Conservation (phyloP, 1,139 yeast genomes). For the Pneumocystis carinii region DNA sequence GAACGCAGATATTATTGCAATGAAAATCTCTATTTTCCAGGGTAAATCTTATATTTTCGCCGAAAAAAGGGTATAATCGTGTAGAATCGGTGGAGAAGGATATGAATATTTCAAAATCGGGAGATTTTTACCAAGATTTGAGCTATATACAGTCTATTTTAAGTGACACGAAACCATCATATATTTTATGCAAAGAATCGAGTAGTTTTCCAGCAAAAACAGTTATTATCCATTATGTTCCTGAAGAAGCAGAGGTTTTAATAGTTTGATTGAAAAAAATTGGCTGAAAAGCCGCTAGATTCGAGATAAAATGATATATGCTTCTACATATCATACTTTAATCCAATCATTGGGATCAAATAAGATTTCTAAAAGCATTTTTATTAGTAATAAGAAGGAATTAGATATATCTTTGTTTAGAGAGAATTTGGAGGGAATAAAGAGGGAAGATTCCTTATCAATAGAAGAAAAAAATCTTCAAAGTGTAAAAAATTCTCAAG, state of each 20-base stretch:
- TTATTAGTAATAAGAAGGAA: constrained; percentile 49
- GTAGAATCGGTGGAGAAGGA: not conserved
- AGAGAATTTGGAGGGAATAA: constrained; percentile 32
- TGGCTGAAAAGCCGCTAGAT: constrained; percentile 25
- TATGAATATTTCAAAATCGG: not conserved
- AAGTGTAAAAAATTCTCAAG: constrained; percentile 29
- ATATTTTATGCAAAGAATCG: constrained; percentile 38
- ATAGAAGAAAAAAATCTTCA: constrained; percentile 43
- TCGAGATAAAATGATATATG: constrained; percentile 80
- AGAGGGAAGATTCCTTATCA: constrained; percentile 35
- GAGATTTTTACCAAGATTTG: constrained; percentile 25
- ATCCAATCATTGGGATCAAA: constrained; percentile 57
- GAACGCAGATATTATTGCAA: not conserved
- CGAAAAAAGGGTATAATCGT: no score
- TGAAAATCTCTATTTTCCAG: not conserved
- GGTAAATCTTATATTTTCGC: not conserved
- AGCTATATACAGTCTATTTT: constrained; percentile 26
- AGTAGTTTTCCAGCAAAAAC: constrained; percentile 21
- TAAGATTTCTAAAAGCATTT: constrained; percentile 39
- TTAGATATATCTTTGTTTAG: constrained; percentile 29
- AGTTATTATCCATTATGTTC: constrained; percentile 68
- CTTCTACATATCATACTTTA: constrained; percentile 69
- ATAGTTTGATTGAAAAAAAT: not conserved
- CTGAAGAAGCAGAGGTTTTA: constrained; percentile 50
- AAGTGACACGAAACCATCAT: constrained; percentile 41